These are phyloP conservation scores for Penicillium glabrum DNA, from an alignment of 2,329 filamentous ascomycete genomes.

Conservation along the genomic window DNA sequence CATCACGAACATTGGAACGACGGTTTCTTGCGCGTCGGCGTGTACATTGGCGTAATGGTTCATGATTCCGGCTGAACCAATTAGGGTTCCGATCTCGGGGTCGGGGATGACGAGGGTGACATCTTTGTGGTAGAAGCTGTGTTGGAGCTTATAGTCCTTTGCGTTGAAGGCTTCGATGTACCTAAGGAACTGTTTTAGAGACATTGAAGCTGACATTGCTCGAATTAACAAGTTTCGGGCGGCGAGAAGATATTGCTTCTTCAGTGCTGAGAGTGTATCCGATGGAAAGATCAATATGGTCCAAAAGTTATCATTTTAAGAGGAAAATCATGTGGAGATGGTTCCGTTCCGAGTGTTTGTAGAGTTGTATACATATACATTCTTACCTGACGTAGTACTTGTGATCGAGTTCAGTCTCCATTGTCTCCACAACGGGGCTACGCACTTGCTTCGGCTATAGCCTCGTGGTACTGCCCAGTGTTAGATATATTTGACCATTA, in stretches of 20 bases:
- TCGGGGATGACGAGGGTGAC: constrained; percentile 8
- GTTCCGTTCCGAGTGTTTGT: background rate
- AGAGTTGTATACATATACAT: background rate
- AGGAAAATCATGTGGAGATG: background rate
- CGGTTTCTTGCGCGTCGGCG: constrained; percentile 1
- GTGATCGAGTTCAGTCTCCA: no score
- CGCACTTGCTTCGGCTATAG: no score
- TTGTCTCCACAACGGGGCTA: no score
- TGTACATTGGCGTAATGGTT: constrained; percentile 6
- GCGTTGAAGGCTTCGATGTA: constrained; percentile 12
- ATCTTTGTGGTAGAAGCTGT: constrained; percentile 5
- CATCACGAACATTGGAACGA: constrained; percentile 7
- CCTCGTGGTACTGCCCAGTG: no score
- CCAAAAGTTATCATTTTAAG: background rate
- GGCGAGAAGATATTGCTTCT: background rate
- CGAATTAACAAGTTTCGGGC: background rate
- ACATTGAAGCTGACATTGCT: background rate
- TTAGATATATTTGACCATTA: no score
- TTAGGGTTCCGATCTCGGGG: constrained; percentile 5
- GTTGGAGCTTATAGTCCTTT: constrained; percentile 4
- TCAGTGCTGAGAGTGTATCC: background rate
- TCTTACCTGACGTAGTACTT: background rate
- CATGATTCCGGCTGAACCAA: constrained; percentile 6
- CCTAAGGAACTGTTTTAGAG: background rate
- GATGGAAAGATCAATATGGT: no score